A percentile compares a stretch with the other conserved stretches of the same genome.
Conservation (phyloP, 495 filamentous ascomycete genomes). For the Barbatosphaeria neglecta region DNA sequence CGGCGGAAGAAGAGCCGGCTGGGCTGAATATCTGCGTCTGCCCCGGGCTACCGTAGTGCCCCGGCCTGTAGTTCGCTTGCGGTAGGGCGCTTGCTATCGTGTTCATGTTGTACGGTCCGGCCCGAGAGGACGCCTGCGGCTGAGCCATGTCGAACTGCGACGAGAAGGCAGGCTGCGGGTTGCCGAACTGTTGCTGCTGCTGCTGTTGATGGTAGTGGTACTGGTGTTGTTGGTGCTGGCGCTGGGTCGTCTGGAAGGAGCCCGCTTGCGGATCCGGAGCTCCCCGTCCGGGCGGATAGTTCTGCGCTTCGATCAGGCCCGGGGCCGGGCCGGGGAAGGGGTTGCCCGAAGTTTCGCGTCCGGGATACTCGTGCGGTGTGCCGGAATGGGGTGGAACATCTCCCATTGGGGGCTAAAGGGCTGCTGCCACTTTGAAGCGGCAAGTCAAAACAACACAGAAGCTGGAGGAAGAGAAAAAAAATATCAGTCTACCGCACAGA, state of each 20-base stretch:
- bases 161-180: constrained; percentile 21
- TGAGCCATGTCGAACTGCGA: constrained; percentile 26
- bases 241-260: no score
- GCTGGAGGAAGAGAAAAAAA: background rate
- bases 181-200: constrained; percentile 15
- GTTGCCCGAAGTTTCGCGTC: constrained; percentile 10
- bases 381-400: constrained; percentile 23
- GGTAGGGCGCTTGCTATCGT: constrained; percentile 28
- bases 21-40: constrained; percentile 25
- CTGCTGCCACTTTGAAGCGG: background rate
- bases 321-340: constrained; percentile 7
- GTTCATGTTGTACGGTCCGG: constrained; percentile 28
- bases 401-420: constrained; percentile 22
- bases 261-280: constrained; percentile 8
- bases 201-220: background rate
- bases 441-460: background rate
- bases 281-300: constrained; percentile 9
- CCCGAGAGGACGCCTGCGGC: constrained; percentile 13
- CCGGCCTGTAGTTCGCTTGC: constrained; percentile 19
- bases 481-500: background rate
- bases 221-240: no score
- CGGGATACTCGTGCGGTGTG: constrained; percentile 20
- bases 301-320: constrained; percentile 8
- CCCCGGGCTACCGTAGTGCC: constrained; percentile 18
- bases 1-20: constrained; percentile 22